These are phyloP conservation scores for Apiotrichum mycotoxinovorans DNA, from an alignment of 1,284 basidiomycete species.

Conservation along the genomic window DNA sequence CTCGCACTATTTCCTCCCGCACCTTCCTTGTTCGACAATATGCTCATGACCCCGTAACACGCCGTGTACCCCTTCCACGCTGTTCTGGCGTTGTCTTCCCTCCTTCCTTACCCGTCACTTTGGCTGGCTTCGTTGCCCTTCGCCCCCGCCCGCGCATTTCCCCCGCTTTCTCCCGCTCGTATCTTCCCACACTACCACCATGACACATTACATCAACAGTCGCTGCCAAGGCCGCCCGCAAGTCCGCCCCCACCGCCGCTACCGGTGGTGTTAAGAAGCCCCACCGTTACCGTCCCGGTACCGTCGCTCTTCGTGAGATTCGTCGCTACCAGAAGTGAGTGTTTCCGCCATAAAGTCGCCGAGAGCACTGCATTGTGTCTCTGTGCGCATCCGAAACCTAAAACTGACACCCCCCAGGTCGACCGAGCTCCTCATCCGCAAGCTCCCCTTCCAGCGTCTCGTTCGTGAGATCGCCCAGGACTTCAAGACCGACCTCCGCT, in stretches of 20 bases:
- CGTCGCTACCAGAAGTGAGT: conserved; percentile 56
- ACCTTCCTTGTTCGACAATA: no score
- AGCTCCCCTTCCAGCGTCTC: conserved; percentile 87
- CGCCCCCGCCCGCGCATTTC: no score
- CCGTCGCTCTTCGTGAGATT: conserved; percentile 58
- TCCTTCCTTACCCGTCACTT: no score
- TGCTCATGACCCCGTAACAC: no score
- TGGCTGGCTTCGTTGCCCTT: no score
- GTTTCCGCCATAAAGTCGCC: neutral
- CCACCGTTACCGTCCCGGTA: conserved; percentile 59
- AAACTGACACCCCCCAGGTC: conserved; percentile 48
- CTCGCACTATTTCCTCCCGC: neutral
- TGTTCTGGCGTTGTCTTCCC: neutral
- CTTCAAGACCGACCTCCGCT: conserved; percentile 66
- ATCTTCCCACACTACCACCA: conserved; percentile 1
- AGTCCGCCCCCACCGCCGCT: conserved; percentile 53
- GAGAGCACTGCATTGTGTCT: no score
- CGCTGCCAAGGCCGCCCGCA: conserved; percentile 55
- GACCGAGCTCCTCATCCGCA: conserved; percentile 86
- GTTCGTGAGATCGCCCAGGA: conserved; percentile 67
- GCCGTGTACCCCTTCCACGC: no score
- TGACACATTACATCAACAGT: conserved; percentile 64
- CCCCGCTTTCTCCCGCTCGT: neutral
- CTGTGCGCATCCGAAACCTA: no score
- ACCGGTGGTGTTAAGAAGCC: conserved; percentile 62